Percentiles rank a stretch among this genome's conserved stretches.
These are phyloP conservation scores for Beauveria rudraprayagi DNA, from an alignment of 2,329 filamentous ascomycete species.

Conservation along the genomic window DNA sequence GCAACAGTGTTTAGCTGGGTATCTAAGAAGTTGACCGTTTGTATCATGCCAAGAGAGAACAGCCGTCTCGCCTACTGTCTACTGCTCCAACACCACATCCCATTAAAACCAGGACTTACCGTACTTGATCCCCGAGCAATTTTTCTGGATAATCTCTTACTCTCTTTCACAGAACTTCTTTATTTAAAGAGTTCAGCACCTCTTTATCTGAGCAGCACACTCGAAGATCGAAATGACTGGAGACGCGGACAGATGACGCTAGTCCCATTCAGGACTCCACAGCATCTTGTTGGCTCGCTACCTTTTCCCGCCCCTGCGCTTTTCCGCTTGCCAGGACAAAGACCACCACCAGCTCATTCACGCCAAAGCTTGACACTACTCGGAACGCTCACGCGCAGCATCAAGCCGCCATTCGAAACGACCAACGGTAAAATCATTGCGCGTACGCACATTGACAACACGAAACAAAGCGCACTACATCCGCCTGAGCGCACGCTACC, in stretches of 20 bases:
- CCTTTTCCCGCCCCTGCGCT: slow-evolving; percentile 9
- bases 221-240: too few relatives aligned
- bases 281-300: slow-evolving; percentile 6
- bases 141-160: too few relatives aligned
- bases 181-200: too few relatives aligned
- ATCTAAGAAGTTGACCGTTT: too few relatives aligned
- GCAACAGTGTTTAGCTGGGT: too few relatives aligned
- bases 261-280: not conserved
- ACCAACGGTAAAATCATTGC: not conserved
- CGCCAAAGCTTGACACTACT: not conserved
- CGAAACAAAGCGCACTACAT: not conserved
- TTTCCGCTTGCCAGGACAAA: slow-evolving; percentile 7
- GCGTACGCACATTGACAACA: not conserved
- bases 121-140: too few relatives aligned
- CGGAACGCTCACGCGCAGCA: not conserved
- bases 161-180: too few relatives aligned
- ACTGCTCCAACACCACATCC: too few relatives aligned
- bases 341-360: slow-evolving; percentile 7
- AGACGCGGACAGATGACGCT: not conserved
- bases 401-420: not conserved
- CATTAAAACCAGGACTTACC: too few relatives aligned
- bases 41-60: too few relatives aligned
- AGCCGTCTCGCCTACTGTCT: too few relatives aligned
- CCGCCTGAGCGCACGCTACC: not conserved
- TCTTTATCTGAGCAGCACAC: not conserved